A percentile compares a stretch with the other conserved stretches of the same genome.
Evolutionary conservation across 2,329 filamentous ascomycete genomes (phyloP).

Genomic region (Arachnomyces sp.): DNA sequence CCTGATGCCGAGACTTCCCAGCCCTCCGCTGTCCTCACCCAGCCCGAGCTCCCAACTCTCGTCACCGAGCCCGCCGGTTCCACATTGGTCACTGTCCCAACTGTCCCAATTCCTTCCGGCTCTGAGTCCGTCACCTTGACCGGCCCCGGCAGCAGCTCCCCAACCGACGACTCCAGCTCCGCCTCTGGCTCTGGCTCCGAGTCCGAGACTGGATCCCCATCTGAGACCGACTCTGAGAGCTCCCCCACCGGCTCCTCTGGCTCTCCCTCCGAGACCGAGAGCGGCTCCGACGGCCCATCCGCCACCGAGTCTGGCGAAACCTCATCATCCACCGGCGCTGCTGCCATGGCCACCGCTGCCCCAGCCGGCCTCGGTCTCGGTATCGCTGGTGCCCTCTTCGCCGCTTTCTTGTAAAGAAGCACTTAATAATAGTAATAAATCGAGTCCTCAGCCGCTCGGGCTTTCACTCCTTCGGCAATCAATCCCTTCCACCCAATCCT

Average conservation of each 20-base stretch:
- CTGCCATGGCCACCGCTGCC: slow-evolving; percentile 29
- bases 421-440: too few relatives aligned
- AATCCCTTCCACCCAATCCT: too few relatives aligned
- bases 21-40: slow-evolving; percentile 23
- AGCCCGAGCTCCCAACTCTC: slow-evolving; percentile 10
- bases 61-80: slow-evolving; percentile 3
- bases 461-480: too few relatives aligned
- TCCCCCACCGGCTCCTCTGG: slow-evolving; percentile 16
- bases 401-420: slow-evolving; percentile 33
- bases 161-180: slow-evolving; percentile 7
- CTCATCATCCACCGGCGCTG: slow-evolving; percentile 8
- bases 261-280: too few relatives aligned
- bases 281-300: slow-evolving; percentile 3
- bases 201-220: slow-evolving; percentile 9
- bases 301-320: slow-evolving; percentile 7
- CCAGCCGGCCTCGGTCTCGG: slow-evolving; percentile 28
- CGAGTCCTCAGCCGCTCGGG: too few relatives aligned
- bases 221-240: slow-evolving; percentile 2
- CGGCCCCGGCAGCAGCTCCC: slow-evolving; percentile 16
- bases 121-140: slow-evolving; percentile 8
- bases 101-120: background rate
- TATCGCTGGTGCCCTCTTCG: slow-evolving; percentile 35
- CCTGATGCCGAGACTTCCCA: slow-evolving; percentile 30
- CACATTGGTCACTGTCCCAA: background rate
- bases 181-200: slow-evolving; percentile 10